Evolutionary conservation across 106 monocot species (phyloP).

Genomic region (Acorus gramineus): DNA sequence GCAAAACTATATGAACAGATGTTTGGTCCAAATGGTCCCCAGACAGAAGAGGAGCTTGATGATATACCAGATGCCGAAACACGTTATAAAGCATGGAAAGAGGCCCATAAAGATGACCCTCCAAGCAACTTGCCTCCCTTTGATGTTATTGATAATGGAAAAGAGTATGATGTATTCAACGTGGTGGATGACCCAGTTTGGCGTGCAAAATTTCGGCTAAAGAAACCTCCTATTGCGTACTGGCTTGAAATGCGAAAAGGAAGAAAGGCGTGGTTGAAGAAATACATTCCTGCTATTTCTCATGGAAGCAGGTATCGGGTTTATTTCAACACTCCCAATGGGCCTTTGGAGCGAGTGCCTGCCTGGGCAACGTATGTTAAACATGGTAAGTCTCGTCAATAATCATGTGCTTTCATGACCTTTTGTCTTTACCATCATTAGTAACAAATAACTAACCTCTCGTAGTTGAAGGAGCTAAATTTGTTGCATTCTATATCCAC

Average conservation of each 20-base stretch:
- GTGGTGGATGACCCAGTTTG: constrained; percentile 64
- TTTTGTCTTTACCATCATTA: not conserved
- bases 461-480: no score
- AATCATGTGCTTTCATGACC: not conserved
- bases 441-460: no score
- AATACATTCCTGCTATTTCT: constrained; percentile 75
- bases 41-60: constrained; percentile 83
- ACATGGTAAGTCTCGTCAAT: constrained; percentile 46
- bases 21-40: constrained; percentile 95
- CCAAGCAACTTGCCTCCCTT: constrained; percentile 25
- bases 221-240: constrained; percentile 75
- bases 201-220: constrained; percentile 57
- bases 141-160: constrained; percentile 81
- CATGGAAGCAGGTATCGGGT: constrained; percentile 82
- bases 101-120: constrained; percentile 38
- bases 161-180: constrained; percentile 51
- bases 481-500: no score
- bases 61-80: constrained; percentile 85
- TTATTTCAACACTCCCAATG: constrained; percentile 89
- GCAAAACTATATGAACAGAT: constrained; percentile 85
- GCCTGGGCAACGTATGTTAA: constrained; percentile 96
- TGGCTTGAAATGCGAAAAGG: constrained; percentile 98
- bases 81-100: constrained; percentile 66
- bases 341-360: constrained; percentile 82
- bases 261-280: constrained; percentile 80